Conservation (phyloP, 495 filamentous ascomycete genomes). For the Friedmanniomyces simplex region DNA sequence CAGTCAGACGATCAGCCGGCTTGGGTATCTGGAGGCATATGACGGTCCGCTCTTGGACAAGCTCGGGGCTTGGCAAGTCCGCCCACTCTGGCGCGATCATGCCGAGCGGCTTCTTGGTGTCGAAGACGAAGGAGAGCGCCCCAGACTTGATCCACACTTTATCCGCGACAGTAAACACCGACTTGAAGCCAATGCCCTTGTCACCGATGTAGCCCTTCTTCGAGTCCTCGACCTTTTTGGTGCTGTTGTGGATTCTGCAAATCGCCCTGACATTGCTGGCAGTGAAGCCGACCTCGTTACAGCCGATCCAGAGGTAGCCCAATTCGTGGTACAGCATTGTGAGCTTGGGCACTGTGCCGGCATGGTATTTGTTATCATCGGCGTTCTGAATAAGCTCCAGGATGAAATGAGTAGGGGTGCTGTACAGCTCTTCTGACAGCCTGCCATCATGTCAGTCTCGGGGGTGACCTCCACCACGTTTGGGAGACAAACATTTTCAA, state of each 20-base stretch:
- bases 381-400: constrained; percentile 22
- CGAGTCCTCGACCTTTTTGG: constrained; percentile 4
- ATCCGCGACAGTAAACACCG: constrained; percentile 18
- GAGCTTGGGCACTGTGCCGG: not conserved
- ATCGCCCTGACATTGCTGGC: constrained; percentile 14
- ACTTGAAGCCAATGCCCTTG: constrained; percentile 25
- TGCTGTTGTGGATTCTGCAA: constrained; percentile 13
- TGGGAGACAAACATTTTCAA: too few species aligned
- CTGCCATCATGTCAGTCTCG: too few species aligned
- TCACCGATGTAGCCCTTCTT: constrained; percentile 19
- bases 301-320: constrained; percentile 14
- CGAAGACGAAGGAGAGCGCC: constrained; percentile 13
- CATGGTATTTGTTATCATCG: constrained; percentile 18
- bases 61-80: not conserved
- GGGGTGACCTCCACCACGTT: too few species aligned
- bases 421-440: too few species aligned
- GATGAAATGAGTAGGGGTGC: constrained; percentile 16
- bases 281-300: constrained; percentile 20
- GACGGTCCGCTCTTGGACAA: constrained; percentile 2
- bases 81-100: constrained; percentile 14
- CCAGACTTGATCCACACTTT: constrained; percentile 16
- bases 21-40: constrained; percentile 9
- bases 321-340: constrained; percentile 6
- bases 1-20: not conserved
- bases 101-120: constrained; percentile 9